Base-by-base conservation (phyloP, 495 filamentous ascomycete genomes). In the Xylaria intraflava region DNA sequence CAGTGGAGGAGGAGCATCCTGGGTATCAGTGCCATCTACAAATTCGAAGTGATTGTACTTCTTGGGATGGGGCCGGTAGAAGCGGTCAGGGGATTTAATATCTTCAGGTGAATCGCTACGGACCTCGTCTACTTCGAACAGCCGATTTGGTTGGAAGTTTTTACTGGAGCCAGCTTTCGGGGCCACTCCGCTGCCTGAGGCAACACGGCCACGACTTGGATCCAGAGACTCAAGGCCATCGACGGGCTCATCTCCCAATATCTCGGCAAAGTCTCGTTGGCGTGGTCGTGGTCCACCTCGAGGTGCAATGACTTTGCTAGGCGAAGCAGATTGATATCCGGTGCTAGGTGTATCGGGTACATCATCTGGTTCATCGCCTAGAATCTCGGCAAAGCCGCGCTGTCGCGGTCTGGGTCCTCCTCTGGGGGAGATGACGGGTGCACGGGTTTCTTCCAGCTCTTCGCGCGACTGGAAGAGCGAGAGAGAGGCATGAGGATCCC, bases 21-120 rank as follows among this genome's bases (percentile, higher is more conserved):
- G 65, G 19, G 67, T 55, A 17, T 78, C 75, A 17, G 74, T 71
- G 47, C 83, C 84, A 57, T 86, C 85, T 33, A 78, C 83, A 65
- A 96, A 83, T 49, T 94, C 86, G 64, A 96, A 96, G 69, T 98
- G 92, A 30, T 83, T 71, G 69, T 84, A 96, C 62, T 88, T 92
- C 60, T 81, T 80, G 10, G 88, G 78, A 60, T 91, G 74, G 9
- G 73, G 61, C 65, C 78, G 73, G 76, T 84, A 72, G 77, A 78
- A 62, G 59, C 75, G 67, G 39, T 76, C 71, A 35, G 65, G 61
- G 41, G 68, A 64, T 49, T 60, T 54, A 26, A 47, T 45, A n/a
- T 58, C 64, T 41, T 71, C 70, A 40, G 74, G 64, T 41, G 70
- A 60, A 47, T 71, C 61, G 44, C 59, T 56, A 5, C 47, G 60